Evolutionary conservation across 163 green algal genomes (phyloP), one percentile per base, ranked within the genome.

Genomic region (Chlorella variabilis): DNA sequence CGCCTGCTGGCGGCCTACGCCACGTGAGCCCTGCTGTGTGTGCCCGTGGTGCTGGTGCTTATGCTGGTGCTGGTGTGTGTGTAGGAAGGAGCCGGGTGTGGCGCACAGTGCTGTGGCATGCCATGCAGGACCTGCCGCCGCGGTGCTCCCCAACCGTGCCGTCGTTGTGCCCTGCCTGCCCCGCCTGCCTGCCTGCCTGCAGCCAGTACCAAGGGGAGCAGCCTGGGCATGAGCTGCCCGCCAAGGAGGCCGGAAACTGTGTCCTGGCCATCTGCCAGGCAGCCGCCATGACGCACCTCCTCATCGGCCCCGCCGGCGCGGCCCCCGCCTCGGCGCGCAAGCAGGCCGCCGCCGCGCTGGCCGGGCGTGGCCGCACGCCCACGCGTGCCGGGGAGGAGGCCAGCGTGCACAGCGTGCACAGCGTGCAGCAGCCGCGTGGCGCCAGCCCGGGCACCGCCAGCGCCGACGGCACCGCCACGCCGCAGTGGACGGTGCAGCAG

Each of bases 261-360:
- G 38, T 76, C 9, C 56, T 87, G 36, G 83, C 75, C 51, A 75
- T 87, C 31, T 78, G 68, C 66, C 83, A 87, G 31, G 68, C 83
- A 5, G 56, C 73, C 8, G 73, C 73, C 54, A 80, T 80, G 73
- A 80, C 73, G 3, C 73, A 80, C 73, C 56, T 80, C 31, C 73
- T 80, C 0, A 70, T 80, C 17, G 73, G 71, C 11, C 71, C 73
- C 15, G 54, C 54, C 31, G 34, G 63, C 62, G 7, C 65, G 33
- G 23, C 65, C 25, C 3, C 15, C 38, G 18, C 36, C 34, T 39
- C 36, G 36, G 3, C 20, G 4, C 65, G 38, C 38, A 25, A 38
- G 65, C 65, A 20, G 38, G n/a, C n/a, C n/a, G 23, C 27, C 2
- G 21, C 3, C 38, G 6, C 36, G 21, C 23, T 1, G 38, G 38